phyloP scores from a whole-genome alignment of 2,329 filamentous ascomycete genomes.

The Nothomitra cinnamomea region DNA sequence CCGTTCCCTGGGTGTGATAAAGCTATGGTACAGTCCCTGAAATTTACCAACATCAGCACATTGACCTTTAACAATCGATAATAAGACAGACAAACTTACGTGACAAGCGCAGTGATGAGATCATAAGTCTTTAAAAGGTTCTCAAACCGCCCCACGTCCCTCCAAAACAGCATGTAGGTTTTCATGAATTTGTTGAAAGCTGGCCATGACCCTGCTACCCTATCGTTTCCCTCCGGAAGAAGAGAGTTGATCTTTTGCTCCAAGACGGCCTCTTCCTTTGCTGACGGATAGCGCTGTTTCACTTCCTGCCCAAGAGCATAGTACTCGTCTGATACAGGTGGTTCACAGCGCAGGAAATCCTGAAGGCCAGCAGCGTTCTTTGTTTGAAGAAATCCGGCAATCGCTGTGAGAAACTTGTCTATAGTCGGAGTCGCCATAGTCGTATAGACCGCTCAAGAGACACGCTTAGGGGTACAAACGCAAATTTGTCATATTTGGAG shows the following conservation, averaged over 20 bases:
- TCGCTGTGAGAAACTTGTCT: slow-evolving; percentile 48
- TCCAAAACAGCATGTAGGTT: slow-evolving; percentile 64
- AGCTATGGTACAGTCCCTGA: slow-evolving; percentile 65
- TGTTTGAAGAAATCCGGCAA: slow-evolving; percentile 42
- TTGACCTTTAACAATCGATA: background rate
- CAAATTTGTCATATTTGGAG: too few relatives aligned
- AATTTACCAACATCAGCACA: background rate
- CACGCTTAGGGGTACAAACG: too few relatives aligned
- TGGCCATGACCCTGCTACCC: slow-evolving; percentile 51
- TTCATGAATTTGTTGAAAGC: slow-evolving; percentile 65
- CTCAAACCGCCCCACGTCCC: slow-evolving; percentile 54
- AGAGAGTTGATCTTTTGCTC: slow-evolving; percentile 45
- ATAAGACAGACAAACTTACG: slow-evolving; percentile 39
- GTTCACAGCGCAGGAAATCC: slow-evolving; percentile 59
- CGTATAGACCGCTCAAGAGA: background rate
- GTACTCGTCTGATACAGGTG: slow-evolving; percentile 50
- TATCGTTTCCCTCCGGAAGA: slow-evolving; percentile 49
- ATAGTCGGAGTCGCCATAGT: slow-evolving; percentile 43
- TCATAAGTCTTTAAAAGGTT: slow-evolving; percentile 62
- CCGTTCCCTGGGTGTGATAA: slow-evolving; percentile 66
- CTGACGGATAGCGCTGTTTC: slow-evolving; percentile 36
- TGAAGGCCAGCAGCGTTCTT: slow-evolving; percentile 50
- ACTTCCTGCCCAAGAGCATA: slow-evolving; percentile 51
- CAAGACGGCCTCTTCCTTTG: slow-evolving; percentile 30
- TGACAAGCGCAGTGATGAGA: slow-evolving; percentile 53